phyloP scores from a whole-genome alignment of 2,329 filamentous ascomycete species.

The Aureobasidium melanogenum region DNA sequence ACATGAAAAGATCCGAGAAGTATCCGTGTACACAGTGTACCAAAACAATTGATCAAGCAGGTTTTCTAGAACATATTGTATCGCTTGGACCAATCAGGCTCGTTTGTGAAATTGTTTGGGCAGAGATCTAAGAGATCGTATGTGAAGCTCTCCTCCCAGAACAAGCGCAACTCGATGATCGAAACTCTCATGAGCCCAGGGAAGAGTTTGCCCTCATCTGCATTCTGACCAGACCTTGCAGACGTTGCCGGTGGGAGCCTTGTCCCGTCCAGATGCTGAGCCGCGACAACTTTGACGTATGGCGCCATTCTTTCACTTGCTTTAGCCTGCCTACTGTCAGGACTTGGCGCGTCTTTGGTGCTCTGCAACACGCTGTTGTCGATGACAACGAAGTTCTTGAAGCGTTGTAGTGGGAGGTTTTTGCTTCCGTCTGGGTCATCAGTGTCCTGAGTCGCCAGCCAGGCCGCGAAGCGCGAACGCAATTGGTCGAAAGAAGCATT shows the following conservation, averaged over 20 bases:
- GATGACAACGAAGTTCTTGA: neutral
- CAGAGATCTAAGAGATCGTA: neutral
- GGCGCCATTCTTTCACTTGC: neutral
- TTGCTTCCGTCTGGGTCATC: neutral
- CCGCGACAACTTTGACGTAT: neutral
- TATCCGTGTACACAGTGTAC: no score
- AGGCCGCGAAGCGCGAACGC: neutral
- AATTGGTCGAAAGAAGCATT: neutral
- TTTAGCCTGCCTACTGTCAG: neutral
- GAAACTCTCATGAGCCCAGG: neutral
- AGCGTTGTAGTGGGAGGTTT: neutral
- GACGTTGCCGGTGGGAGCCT: neutral
- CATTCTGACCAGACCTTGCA: neutral
- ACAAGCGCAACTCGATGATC: neutral
- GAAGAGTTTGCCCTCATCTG: neutral
- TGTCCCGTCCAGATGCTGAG: neutral
- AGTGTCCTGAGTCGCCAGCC: neutral
- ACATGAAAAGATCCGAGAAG: no score
- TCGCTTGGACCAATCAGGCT: neutral
- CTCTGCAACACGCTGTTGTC: neutral
- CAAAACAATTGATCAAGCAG: neutral
- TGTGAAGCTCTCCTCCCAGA: neutral
- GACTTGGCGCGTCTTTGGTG: neutral
- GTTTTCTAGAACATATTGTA: neutral
- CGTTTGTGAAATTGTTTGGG: neutral